Base-by-base conservation (phyloP, 2,329 filamentous ascomycete species). In the Aspergillus sp. region DNA sequence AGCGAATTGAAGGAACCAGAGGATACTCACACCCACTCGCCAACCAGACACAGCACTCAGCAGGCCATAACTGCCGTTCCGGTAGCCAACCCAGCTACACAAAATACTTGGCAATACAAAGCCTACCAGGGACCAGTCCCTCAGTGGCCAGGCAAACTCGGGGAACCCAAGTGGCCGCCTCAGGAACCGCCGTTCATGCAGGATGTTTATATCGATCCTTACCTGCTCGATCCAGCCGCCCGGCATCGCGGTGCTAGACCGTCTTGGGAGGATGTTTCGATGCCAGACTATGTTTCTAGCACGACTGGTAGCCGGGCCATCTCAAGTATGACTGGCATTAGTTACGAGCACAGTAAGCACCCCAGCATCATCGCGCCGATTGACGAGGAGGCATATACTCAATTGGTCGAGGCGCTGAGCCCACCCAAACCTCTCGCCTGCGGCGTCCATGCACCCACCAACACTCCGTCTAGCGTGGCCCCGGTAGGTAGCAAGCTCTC, bases 21-120 rank as follows among this genome's bases (percentile, higher is more conserved):
- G 2, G 83, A 87, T n/a, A 79, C 80, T 6, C 87, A 90, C 69
- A 77, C 83, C 2, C 87, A 90, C 66, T 89, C 88, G 0, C 87
- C 87, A 20, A 81, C 81, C 22, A 76, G 76, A 56, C 65, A 71
- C 56, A 69, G 71, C 16, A 56, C 52, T 54, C 69, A 65, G 53
- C 59, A 56, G 24, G 55, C 57, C 50, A 61, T 61, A 52, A 62
- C 66, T 47, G 59, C 65, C 6, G 66, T 59, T 55, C 67, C 70
- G 52, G 60, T 64, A 18, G 62, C 60, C 56, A 62, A 56, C 22
- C 67, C 64, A n/a, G 58, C 68, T 18, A 46, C 62, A 20, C 64
- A 67, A 46, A 69, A 66, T 55, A 62, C 65, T 24, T 75, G 72
- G 71, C 61, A 66, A 12, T 69, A 71, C 50, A 68, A 71, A 42